Percentiles rank a stretch among this genome's conserved stretches.
Evolutionary conservation across 257 asterid species (phyloP).

Genomic region (Leptodermis oblonga): DNA sequence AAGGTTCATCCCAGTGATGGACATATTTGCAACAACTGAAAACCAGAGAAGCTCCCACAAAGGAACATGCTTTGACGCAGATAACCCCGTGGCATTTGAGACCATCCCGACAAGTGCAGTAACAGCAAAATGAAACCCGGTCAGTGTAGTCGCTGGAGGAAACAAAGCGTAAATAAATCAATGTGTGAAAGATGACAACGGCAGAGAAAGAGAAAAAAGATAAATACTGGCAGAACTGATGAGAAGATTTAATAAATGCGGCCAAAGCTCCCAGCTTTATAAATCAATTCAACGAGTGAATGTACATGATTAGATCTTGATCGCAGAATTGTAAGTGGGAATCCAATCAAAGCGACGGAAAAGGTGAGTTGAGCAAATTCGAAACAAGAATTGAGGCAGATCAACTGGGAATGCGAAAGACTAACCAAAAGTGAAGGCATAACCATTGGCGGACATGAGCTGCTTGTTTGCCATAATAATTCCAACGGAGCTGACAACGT

Average conservation of each 20-base stretch:
- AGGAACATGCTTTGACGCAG: constrained; percentile 87
- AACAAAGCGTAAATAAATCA: not conserved
- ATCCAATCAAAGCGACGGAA: not conserved
- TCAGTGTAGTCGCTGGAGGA: constrained; percentile 77
- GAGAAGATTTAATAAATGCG: not conserved
- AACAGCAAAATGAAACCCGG: constrained; percentile 93
- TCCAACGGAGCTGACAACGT: constrained; percentile 89
- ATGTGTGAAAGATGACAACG: not conserved
- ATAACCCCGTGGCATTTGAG: constrained; percentile 84
- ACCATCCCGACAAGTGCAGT: constrained; percentile 94
- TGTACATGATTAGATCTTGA: not conserved
- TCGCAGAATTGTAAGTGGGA: not conserved
- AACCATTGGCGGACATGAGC: constrained; percentile 81
- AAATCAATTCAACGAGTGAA: too few species aligned
- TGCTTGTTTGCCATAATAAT: constrained; percentile 95
- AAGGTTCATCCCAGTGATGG: constrained; percentile 94
- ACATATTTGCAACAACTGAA: constrained; percentile 85
- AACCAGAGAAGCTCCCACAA: constrained; percentile 99
- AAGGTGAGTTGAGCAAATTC: not conserved
- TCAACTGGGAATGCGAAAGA: not conserved
- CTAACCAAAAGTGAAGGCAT: constrained; percentile 79
- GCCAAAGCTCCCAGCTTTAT: not conserved
- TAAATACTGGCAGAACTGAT: not conserved
- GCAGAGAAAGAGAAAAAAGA: not conserved
- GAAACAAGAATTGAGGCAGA: not conserved